These are phyloP conservation scores for Blastobotrys serpentis DNA, from an alignment of 1,139 yeast genomes.

Conservation along the genomic window DNA sequence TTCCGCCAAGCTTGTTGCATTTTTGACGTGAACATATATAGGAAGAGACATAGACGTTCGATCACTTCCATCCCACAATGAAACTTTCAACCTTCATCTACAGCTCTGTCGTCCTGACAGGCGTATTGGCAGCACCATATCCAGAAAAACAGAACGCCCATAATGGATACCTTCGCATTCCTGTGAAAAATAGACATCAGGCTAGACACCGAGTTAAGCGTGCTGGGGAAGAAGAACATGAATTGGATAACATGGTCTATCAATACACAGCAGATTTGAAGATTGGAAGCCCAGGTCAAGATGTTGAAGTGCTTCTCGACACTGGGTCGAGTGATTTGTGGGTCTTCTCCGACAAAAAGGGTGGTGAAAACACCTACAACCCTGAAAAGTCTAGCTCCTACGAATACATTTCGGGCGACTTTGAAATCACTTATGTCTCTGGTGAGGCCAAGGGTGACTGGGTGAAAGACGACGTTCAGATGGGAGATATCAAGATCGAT, in stretches of 20 bases:
- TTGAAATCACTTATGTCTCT: constrained; percentile 29
- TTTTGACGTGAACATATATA: neutral
- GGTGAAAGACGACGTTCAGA: constrained; percentile 46
- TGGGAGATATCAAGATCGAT: constrained; percentile 34
- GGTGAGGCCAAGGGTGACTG: constrained; percentile 45
- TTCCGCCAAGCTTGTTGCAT: neutral
- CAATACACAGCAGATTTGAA: constrained; percentile 46
- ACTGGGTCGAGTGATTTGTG: constrained; percentile 52
- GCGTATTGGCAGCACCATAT: constrained; percentile 5
- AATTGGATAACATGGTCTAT: constrained; percentile 29
- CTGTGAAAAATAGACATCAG: constrained; percentile 1
- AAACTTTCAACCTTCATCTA: neutral
- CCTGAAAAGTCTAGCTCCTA: constrained; percentile 16
- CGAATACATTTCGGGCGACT: constrained; percentile 17
- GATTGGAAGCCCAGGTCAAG: constrained; percentile 56
- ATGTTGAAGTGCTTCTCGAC: constrained; percentile 47
- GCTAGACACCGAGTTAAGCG: neutral
- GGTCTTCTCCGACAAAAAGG: constrained; percentile 33
- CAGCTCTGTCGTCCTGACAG: constrained; percentile 2
- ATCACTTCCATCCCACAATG: neutral
- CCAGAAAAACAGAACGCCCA: neutral
- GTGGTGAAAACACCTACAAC: constrained; percentile 11
- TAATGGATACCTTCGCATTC: neutral
- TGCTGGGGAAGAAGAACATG: neutral
- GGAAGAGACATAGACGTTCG: too few species aligned